Evolutionary conservation across 176 grass and related monocot species (phyloP).

Genomic region (Zizania latifolia): DNA sequence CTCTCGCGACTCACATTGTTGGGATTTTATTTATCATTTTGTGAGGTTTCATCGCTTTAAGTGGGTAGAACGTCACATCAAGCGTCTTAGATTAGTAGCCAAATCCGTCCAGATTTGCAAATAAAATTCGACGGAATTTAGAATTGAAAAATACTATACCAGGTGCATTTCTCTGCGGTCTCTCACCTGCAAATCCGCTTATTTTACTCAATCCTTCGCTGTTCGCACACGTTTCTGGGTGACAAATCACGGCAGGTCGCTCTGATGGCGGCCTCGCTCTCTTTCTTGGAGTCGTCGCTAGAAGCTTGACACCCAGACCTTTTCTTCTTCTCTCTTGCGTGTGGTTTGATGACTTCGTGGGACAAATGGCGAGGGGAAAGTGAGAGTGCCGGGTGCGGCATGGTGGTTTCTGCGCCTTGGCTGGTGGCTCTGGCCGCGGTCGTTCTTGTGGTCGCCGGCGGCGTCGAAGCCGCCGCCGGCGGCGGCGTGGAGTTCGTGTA

Average conservation of each 20-base stretch:
- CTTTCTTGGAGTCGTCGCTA: neutral
- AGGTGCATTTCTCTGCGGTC: neutral
- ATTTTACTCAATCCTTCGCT: neutral
- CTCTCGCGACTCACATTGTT: neutral
- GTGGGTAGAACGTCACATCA: neutral
- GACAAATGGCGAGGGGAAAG: neutral
- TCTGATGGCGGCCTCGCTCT: slow-evolving; percentile 4
- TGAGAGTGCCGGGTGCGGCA: neutral
- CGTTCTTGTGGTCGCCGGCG: neutral
- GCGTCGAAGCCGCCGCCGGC: neutral
- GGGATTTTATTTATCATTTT: neutral
- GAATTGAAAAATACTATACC: too few relatives aligned
- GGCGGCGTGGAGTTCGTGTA: slow-evolving; percentile 23
- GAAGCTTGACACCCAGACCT: neutral
- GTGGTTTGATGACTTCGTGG: neutral
- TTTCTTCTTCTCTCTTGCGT: neutral
- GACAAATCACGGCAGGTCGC: slow-evolving; percentile 16
- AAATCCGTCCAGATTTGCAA: neutral
- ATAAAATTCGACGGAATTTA: neutral
- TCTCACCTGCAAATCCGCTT: neutral
- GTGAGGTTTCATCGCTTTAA: too few relatives aligned
- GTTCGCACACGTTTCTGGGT: neutral
- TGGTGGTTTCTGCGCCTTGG: neutral
- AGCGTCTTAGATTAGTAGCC: neutral
- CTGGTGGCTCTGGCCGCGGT: neutral